Evolutionary conservation across 2,329 filamentous ascomycete genomes (phyloP), one percentile per base, ranked within the genome.

Genomic region (Chrysoporthe deuterocubensis): DNA sequence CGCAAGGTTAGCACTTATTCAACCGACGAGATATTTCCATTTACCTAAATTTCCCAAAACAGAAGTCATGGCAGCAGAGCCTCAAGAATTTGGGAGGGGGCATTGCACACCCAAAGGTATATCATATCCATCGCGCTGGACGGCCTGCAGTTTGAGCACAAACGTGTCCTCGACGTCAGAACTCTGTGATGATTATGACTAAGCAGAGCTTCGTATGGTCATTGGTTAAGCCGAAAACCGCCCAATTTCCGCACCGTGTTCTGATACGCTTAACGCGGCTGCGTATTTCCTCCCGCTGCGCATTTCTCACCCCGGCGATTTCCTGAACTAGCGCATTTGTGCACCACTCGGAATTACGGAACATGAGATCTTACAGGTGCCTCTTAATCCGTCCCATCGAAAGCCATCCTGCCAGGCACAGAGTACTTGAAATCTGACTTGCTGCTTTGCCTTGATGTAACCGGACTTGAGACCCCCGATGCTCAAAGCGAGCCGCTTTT

Each of bases 221-320:
- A 46, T 46, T 57, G 54, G 32, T 37, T 16, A 26, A 54, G 14
- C 1, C 3, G 11, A 13, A 4, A 4, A 32, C 11, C 21, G 9
- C 21, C 8, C 50, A 26, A 26, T 13, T 4, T 34, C 16, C 32
- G 34, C 32, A 2, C 0, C 16, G 16, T 18, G 4, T 40, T 18
- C 54, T 5, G 16, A 57, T 57, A 37, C 32, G 54, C 34, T 57
- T 18, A 40, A 40, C 54, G 54, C 54, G 40, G 54, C 54, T 57
- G 54, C 54, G 54, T n/a, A 57, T 40, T 40, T 56, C 52, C 26
- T 9, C 54, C 9, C 8, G 14, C 54, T 57, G 54, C 54, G 54
- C 16, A 57, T 56, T 56, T 56, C 13, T 9, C 32, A 37, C 6
- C n/a, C 48, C n/a, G n/a, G 48, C n/a, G 50, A 14, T n/a, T 16